Percentiles rank a stretch among this genome's conserved stretches.
These are phyloP conservation scores for Neospora caninum DNA, from an alignment of 169 alveolate genomes.

Conservation along the genomic window DNA sequence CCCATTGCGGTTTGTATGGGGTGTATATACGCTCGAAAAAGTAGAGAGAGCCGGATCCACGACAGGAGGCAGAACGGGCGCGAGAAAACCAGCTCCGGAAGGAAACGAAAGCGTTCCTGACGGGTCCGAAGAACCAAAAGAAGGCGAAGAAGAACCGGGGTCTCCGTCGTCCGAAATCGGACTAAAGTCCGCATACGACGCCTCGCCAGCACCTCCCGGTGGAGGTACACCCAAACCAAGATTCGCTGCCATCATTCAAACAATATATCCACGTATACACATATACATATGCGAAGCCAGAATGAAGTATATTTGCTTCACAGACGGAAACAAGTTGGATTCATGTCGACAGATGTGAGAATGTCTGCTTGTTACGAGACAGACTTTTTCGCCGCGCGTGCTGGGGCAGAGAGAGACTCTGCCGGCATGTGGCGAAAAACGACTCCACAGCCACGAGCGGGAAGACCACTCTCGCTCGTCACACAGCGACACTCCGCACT, in stretches of 20 bases:
- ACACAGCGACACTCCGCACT: no score
- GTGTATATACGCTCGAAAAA: background rate
- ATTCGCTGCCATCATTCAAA: background rate
- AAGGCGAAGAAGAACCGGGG: background rate
- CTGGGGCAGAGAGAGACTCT: no score
- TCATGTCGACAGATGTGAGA: no score
- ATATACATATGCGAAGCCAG: no score
- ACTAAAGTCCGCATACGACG: background rate
- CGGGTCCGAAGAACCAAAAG: background rate
- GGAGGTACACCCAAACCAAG: background rate
- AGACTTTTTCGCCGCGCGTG: no score
- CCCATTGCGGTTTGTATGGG: background rate
- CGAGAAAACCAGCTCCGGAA: background rate
- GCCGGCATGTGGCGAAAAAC: no score
- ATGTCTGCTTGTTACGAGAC: no score
- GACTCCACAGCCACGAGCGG: no score
- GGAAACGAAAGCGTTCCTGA: background rate
- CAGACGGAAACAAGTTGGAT: no score
- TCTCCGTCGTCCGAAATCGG: slow-evolving; percentile 1
- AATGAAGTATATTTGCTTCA: no score
- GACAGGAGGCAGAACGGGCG: background rate
- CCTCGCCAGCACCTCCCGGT: background rate
- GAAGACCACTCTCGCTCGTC: no score
- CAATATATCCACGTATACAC: background rate
- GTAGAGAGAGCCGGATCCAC: background rate